Base-by-base conservation (phyloP, 768 basidiomycete genomes). In the Rhizopogon salebrosus region DNA sequence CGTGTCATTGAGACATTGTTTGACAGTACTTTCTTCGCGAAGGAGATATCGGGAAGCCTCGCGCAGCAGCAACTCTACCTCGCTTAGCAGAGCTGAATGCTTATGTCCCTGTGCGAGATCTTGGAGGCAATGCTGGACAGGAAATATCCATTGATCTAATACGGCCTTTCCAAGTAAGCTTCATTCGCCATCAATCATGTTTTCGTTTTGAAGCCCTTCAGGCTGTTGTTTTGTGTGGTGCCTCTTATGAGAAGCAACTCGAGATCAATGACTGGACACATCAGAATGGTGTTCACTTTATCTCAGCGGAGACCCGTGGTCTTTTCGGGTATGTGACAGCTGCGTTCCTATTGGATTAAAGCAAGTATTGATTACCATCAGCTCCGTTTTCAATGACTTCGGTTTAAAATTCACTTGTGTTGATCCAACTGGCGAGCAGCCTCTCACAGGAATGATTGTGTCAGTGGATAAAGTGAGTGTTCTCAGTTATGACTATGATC, bases 181-280 rank as follows among this genome's bases (percentile, higher is more conserved):
- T 43, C 14, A 34, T 23, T 1, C 31, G 34, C 31, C 1, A 4
- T 46, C 31, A 16, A 8, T 20, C 14, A 34, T 8, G 22, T 34
- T 10, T 5, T 34, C 9, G 22, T 20, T 2, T n/a, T 16, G 14
- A 46, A 23, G 3, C 35, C 3, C 39, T 38, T 8, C 62, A 93
- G 93, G 92, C 87, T 53, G 87, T 99, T 34, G 93, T 98, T 24
- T 77, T 98, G 41, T 92, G 90, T 58, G 87, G 88, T 35, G 83
- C 77, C 3, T 69, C 91, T 9, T 76, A 87, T 54, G 77, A 77
- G 55, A 92, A 93, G 64, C 95, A 95, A 67, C 67, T 98, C 36
- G 91, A 95, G 69, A 93, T 99, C 67, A 90, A 99, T 68, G 89
- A 93, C 53, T 99, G 91, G 86, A 92, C 94, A 13, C 93, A 94